Evolutionary conservation across 2,329 filamentous ascomycete genomes (phyloP), one percentile per base, ranked within the genome.

Genomic region (Septoria petroselini): DNA sequence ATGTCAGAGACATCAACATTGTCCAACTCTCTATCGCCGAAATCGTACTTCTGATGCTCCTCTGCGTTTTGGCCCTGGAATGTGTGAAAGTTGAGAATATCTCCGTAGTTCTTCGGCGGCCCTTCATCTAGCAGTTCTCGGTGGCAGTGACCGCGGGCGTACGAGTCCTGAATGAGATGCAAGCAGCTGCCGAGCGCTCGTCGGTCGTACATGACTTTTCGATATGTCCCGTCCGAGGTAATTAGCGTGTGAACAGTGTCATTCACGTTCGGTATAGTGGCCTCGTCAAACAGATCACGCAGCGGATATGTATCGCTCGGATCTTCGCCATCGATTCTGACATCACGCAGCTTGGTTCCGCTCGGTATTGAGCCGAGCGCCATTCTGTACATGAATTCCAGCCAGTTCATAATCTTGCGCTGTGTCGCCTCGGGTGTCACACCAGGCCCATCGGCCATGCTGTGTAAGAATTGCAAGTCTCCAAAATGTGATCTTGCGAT

Each of bases 91-190:
- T 50, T 50, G 15, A 41, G 12, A 18, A 46, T 19, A 9, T 11
- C 23, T n/a, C 48, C 48, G 11, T 39, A 50, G 5, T 34, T 33
- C 34, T 35, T 50, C 6, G 48, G 48, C 2, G 12, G 29, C 15
- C 40, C 27, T 17, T 42, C 40, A 12, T 29, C 19, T 12, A 31
- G 23, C 23, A 38, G 7, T 29, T 44, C 41, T 17, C 29, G 31
- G 14, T 30, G 34, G 3, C 23, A 30, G 27, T 50, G 48, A 15
- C 48, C 48, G 14, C 41, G 48, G 25, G 48, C 48, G 14, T 35
- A 50, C 17, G 48, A 50, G 17, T 50, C 48, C 17, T 50, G 48
- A 15, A 50, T 27, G 33, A 45, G 18, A 27, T 50, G 48, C 34
- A 50, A 19, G 21, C 48, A 50, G 35, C 34, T 50, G 3, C 41